Evolutionary conservation across 129 eudicot species (phyloP).

Genomic region (sunflower (Helianthus annuus)): HanXRQr2.0-SUNRISE NC_035444.2:35436777-35437276

Average conservation of each 20-base stretch:
- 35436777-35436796: slow-evolving; percentile 89
- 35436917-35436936: slow-evolving; percentile 87
- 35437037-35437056: slow-evolving; percentile 95
- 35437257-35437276: no score
- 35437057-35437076: slow-evolving; percentile 79
- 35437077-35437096: slow-evolving; percentile 93
- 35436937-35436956: slow-evolving; percentile 66
- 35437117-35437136: slow-evolving; percentile 51
- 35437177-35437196: no score
- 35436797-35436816: slow-evolving; percentile 95
- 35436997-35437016: not conserved
- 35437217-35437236: no score
- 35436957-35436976: not conserved
- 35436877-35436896: slow-evolving; percentile 96
- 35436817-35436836: slow-evolving; percentile 94
- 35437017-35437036: slow-evolving; percentile 36
- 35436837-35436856: slow-evolving; percentile 91
- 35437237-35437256: no score
- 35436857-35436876: slow-evolving; percentile 93
- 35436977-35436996: not conserved
- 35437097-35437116: slow-evolving; percentile 99
- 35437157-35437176: not conserved
- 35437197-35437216: no score
- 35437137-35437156: not conserved
- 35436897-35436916: slow-evolving; percentile 94